Conservation (phyloP, 2,329 filamentous ascomycete species). For the Capronia coronata region DNA sequence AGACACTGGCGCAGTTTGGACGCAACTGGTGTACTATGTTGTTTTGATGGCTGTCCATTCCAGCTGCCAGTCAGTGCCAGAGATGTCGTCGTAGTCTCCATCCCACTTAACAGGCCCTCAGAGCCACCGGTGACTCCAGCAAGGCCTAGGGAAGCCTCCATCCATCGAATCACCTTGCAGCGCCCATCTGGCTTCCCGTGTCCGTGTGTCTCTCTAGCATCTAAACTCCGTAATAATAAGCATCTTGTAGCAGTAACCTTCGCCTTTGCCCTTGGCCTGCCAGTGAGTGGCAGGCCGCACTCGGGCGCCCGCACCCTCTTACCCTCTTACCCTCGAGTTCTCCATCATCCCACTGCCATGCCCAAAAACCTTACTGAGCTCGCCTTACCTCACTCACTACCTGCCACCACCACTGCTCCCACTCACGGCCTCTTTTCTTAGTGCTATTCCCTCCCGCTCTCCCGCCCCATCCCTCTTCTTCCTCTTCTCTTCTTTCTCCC, state of each 20-base stretch:
- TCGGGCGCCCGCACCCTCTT: background rate
- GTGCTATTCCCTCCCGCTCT: slow-evolving; percentile 5
- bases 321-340: too few relatives aligned
- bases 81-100: slow-evolving; percentile 6
- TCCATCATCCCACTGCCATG: too few relatives aligned
- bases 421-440: background rate
- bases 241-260: background rate
- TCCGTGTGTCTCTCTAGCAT: background rate
- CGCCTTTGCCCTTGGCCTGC: background rate
- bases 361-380: background rate
- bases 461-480: slow-evolving; percentile 13
- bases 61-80: too few relatives aligned
- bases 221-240: too few relatives aligned
- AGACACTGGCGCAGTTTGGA: background rate
- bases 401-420: too few relatives aligned
- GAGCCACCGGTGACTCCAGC: background rate
- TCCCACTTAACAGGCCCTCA: background rate
- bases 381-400: background rate
- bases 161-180: background rate
- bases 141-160: background rate
- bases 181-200: background rate
- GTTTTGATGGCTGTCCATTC: slow-evolving; percentile 1
- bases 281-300: too few relatives aligned
- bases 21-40: background rate
- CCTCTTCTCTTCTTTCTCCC: slow-evolving; percentile 24